These are phyloP conservation scores for Malus hybrid DNA, from an alignment of 331 rosid genomes.

Conservation along the genomic window DNA sequence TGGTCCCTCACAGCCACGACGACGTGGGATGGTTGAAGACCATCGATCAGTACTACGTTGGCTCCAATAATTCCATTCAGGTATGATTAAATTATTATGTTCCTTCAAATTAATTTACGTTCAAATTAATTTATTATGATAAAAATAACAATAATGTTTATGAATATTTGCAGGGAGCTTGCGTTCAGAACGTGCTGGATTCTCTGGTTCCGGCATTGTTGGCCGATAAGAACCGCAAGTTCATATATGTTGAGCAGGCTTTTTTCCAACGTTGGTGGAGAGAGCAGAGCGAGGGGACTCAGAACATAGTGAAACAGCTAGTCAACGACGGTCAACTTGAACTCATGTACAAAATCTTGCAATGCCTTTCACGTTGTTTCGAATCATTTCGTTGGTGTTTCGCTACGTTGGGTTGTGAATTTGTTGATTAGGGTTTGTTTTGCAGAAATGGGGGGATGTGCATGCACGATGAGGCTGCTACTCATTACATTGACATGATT, in stretches of 20 bases:
- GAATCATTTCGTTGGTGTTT: neutral
- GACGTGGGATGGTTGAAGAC: slow-evolving; percentile 93
- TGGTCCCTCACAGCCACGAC: slow-evolving; percentile 66
- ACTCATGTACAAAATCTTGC: slow-evolving; percentile 43
- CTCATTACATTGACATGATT: slow-evolving; percentile 77
- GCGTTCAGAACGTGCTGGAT: slow-evolving; percentile 74
- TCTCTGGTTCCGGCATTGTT: slow-evolving; percentile 58
- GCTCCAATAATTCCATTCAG: slow-evolving; percentile 78
- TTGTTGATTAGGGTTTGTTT: neutral
- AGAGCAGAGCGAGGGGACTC: slow-evolving; percentile 40
- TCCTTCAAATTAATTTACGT: neutral
- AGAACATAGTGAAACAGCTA: slow-evolving; percentile 40
- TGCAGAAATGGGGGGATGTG: slow-evolving; percentile 77
- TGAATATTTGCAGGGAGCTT: slow-evolving; percentile 40
- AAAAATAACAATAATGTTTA: neutral
- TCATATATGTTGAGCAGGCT: slow-evolving; percentile 65
- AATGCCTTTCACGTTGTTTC: neutral
- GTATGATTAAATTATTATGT: neutral
- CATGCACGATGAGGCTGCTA: slow-evolving; percentile 79
- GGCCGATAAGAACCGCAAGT: slow-evolving; percentile 70
- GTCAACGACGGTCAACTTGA: slow-evolving; percentile 70
- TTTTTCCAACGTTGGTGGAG: slow-evolving; percentile 74
- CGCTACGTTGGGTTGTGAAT: neutral
- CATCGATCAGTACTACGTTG: slow-evolving; percentile 71
- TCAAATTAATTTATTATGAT: neutral